Conservation (phyloP, 257 asterid species). For the Handroanthus guayacan region DNA sequence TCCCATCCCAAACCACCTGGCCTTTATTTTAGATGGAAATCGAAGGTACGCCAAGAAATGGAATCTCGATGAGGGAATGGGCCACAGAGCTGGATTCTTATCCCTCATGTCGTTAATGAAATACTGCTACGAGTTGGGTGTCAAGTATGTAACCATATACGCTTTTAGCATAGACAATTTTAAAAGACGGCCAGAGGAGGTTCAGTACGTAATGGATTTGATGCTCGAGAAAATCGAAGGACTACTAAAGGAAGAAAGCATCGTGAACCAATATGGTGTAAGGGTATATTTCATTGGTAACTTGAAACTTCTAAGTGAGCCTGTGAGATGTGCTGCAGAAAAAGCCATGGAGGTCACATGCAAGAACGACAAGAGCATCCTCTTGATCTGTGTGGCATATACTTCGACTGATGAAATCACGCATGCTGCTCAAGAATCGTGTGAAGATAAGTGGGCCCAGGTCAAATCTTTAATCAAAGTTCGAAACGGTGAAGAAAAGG, state of each 20-base stretch:
- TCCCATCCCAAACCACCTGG: conserved; percentile 70
- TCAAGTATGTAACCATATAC: conserved; percentile 60
- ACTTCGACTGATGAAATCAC: conserved; percentile 76
- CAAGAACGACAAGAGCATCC: conserved; percentile 46
- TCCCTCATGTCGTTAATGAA: conserved; percentile 67
- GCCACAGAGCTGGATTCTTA: conserved; percentile 71
- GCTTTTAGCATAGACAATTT: conserved; percentile 91
- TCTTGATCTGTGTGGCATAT: conserved; percentile 68
- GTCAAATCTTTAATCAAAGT: conserved; percentile 12
- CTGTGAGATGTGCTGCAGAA: conserved; percentile 64
- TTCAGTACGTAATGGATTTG: conserved; percentile 67
- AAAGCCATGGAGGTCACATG: conserved; percentile 71
- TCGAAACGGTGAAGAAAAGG: conserved; percentile 9
- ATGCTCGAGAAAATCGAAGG: conserved; percentile 84
- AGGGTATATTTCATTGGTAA: conserved; percentile 71
- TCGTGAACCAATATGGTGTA: conserved; percentile 62
- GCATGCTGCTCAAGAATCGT: conserved; percentile 58
- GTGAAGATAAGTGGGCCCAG: conserved; percentile 44
- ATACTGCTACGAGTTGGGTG: conserved; percentile 78
- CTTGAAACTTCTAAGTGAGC: conserved; percentile 58
- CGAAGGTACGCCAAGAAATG: conserved; percentile 69
- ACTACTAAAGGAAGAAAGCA: conserved; percentile 61
- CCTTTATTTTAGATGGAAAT: conserved; percentile 87
- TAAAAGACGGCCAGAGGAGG: conserved; percentile 70
- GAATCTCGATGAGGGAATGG: conserved; percentile 60